These are phyloP conservation scores for Parascedosporium putredinis DNA, from an alignment of 2,329 filamentous ascomycete species.

Conservation along the genomic window DNA sequence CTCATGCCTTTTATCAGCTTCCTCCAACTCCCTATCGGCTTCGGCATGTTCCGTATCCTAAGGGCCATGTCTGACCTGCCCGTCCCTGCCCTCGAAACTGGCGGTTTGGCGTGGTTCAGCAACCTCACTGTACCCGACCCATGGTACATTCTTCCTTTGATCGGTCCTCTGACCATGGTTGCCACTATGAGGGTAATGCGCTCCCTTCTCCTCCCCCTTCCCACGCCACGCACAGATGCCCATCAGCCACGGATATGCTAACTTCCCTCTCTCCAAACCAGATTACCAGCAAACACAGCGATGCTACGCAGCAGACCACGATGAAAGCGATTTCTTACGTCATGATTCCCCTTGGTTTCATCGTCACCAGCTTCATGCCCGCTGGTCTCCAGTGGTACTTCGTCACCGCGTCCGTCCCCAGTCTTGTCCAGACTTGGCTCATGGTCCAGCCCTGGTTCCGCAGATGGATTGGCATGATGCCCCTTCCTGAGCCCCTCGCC, in stretches of 20 bases:
- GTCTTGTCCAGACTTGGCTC: conserved; percentile 23
- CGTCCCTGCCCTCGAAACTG: conserved; percentile 65
- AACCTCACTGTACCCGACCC: conserved; percentile 73
- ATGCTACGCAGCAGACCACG: conserved; percentile 23
- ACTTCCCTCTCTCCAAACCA: conserved; percentile 10
- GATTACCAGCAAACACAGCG: conserved; percentile 25
- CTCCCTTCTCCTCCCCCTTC: background rate
- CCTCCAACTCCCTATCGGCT: conserved; percentile 55
- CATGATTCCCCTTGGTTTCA: conserved; percentile 32
- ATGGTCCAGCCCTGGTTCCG: conserved; percentile 30
- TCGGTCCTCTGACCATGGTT: conserved; percentile 46
- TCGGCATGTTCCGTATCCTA: conserved; percentile 70
- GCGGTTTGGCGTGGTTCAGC: conserved; percentile 65
- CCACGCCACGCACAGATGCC: conserved; percentile 26
- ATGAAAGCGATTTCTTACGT: conserved; percentile 31
- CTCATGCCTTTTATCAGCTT: conserved; percentile 27
- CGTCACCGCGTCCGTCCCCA: conserved; percentile 23
- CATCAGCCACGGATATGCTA: background rate
- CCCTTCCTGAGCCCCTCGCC: conserved; percentile 17
- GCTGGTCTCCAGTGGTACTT: conserved; percentile 40
- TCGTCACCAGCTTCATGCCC: conserved; percentile 36
- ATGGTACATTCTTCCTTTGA: conserved; percentile 59
- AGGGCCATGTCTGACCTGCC: conserved; percentile 66
- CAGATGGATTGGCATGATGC: conserved; percentile 25
- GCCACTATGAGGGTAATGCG: conserved; percentile 39